Conservation (phyloP, 176 grass and related monocot species). For the Bonia amplexicaulis region DNA sequence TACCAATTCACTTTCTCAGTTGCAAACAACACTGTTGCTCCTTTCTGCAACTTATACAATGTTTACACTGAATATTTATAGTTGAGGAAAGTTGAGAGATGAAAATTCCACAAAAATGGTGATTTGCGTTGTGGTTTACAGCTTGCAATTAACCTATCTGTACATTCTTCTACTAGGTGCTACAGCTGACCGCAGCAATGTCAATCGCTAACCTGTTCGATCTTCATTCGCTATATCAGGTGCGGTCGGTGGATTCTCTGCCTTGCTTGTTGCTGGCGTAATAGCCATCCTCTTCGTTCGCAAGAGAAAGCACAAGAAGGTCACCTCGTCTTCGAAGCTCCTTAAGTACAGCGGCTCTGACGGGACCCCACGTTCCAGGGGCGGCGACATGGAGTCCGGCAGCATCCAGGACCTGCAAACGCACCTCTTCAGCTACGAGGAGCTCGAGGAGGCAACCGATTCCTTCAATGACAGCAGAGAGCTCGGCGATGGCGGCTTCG, state of each 20-base stretch:
- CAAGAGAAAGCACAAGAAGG: constrained; percentile 35
- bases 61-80: not conserved
- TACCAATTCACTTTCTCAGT: not conserved
- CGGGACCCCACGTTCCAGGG: constrained; percentile 34
- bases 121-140: not conserved
- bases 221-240: constrained; percentile 25
- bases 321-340: constrained; percentile 48
- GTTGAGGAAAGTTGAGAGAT: not conserved
- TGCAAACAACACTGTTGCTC: not conserved
- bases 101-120: not conserved
- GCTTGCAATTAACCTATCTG: not conserved
- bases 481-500: constrained; percentile 87
- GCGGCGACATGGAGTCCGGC: constrained; percentile 46
- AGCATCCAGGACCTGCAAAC: constrained; percentile 33
- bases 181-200: not conserved
- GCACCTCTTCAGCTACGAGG: constrained; percentile 67
- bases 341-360: constrained; percentile 43
- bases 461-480: constrained; percentile 57
- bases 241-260: not conserved
- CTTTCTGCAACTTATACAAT: not conserved
- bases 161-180: not conserved
- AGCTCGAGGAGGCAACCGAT: constrained; percentile 76
- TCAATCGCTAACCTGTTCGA: not conserved
- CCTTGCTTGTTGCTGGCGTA: not conserved
- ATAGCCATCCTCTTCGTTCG: constrained; percentile 21